Conservation (phyloP, 2,329 filamentous ascomycete species). For the Calonectria leucothoes region DNA sequence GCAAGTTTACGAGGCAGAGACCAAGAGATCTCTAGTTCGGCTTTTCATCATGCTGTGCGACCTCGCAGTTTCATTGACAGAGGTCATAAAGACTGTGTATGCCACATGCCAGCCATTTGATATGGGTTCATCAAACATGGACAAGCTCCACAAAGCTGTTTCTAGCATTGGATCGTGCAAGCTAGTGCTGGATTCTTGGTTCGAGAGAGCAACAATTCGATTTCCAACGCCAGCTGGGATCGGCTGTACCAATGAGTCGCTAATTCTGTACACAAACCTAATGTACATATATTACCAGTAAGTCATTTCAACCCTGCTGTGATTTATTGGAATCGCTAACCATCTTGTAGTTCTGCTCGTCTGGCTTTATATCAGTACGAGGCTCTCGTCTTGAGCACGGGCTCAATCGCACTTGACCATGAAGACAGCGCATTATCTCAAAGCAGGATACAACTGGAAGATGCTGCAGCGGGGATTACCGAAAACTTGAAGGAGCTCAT, state of each 20-base stretch:
- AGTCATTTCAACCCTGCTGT: neutral
- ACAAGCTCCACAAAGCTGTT: neutral
- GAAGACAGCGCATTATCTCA: neutral
- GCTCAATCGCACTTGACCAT: neutral
- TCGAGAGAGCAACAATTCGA: neutral
- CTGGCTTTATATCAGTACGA: slow-evolving; percentile 26
- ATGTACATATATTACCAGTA: slow-evolving; percentile 33
- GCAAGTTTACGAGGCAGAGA: slow-evolving; percentile 18
- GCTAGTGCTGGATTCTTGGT: slow-evolving; percentile 1
- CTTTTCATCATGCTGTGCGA: slow-evolving; percentile 27
- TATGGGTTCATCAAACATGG: neutral
- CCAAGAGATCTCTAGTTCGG: slow-evolving; percentile 12
- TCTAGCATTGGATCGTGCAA: slow-evolving; percentile 15
- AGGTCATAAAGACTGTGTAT: slow-evolving; percentile 28
- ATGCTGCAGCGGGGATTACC: slow-evolving; percentile 14
- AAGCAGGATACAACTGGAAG: slow-evolving; percentile 12
- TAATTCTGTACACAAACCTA: slow-evolving; percentile 22
- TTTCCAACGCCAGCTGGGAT: slow-evolving; percentile 26
- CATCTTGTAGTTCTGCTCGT: slow-evolving; percentile 16
- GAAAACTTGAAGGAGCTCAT: slow-evolving; percentile 27
- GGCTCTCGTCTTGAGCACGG: slow-evolving; percentile 18
- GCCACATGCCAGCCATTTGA: slow-evolving; percentile 1
- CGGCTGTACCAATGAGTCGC: neutral
- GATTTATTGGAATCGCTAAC: neutral
- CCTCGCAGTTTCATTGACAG: slow-evolving; percentile 24